phyloP scores from a whole-genome alignment of 169 alveolate species.

The Besnoitia besnoiti region DNA sequence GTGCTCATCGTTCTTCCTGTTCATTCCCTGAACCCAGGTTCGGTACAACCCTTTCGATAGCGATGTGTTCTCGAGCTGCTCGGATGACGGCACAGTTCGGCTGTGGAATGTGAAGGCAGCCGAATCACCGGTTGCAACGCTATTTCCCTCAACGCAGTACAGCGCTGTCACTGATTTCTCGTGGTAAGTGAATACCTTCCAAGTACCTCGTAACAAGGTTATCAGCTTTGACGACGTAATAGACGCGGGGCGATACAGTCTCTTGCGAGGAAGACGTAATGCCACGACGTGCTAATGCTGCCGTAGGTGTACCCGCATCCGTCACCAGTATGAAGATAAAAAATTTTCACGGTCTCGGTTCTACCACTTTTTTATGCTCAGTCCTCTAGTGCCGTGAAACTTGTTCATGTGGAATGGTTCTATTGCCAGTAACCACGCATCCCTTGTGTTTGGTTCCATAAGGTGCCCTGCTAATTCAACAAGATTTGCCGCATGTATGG shows the following conservation, averaged over 20 bases:
- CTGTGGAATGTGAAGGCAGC: slow-evolving; percentile 86
- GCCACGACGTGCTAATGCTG: too few relatives aligned
- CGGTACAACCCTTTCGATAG: slow-evolving; percentile 87
- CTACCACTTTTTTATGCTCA: too few relatives aligned
- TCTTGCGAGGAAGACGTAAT: too few relatives aligned
- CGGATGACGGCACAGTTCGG: slow-evolving; percentile 93
- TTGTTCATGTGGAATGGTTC: too few relatives aligned
- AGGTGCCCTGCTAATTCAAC: slow-evolving; percentile 48
- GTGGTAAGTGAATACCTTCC: slow-evolving; percentile 63
- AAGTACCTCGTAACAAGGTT: not conserved
- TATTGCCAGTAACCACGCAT: too few relatives aligned
- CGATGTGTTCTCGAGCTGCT: slow-evolving; percentile 85
- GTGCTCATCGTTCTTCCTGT: too few relatives aligned
- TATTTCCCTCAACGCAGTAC: slow-evolving; percentile 23
- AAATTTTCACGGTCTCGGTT: too few relatives aligned
- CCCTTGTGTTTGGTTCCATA: too few relatives aligned
- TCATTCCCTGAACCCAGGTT: slow-evolving; percentile 40
- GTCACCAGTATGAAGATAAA: too few relatives aligned
- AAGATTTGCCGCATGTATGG: slow-evolving; percentile 64
- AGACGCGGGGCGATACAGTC: not conserved
- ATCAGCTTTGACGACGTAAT: not conserved
- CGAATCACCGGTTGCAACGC: slow-evolving; percentile 58
- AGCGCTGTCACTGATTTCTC: slow-evolving; percentile 63
- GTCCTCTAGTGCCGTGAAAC: too few relatives aligned
- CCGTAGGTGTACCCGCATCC: too few relatives aligned